These are phyloP conservation scores for Physcomitrium patens DNA, from an alignment of 225 moss, liverwort and hornwort genomes.

Conservation along the genomic window DNA sequence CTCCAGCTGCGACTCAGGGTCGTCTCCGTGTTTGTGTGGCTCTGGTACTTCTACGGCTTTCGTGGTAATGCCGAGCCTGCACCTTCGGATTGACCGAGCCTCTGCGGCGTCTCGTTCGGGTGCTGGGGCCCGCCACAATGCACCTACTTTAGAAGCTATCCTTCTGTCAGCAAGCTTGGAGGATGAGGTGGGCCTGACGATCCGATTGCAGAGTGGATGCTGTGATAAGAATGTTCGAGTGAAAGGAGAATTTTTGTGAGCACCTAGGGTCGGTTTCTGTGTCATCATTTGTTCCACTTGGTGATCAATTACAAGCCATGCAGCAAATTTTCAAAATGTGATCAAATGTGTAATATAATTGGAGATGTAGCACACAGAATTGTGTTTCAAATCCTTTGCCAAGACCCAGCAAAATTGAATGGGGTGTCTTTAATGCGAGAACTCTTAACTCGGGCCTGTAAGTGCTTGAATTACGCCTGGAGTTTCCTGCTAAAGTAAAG, in stretches of 20 bases:
- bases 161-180: too few relatives aligned
- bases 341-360: conserved; percentile 28
- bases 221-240: too few relatives aligned
- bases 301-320: too few relatives aligned
- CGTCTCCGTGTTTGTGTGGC: conserved; percentile 43
- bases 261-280: too few relatives aligned
- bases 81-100: background rate
- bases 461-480: conserved; percentile 34
- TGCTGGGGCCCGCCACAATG: too few relatives aligned
- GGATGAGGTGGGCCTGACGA: too few relatives aligned
- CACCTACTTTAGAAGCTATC: too few relatives aligned
- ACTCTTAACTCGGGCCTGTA: conserved; percentile 36
- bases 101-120: background rate
- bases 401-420: conserved; percentile 46
- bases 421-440: conserved; percentile 33
- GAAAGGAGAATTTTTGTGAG: too few relatives aligned
- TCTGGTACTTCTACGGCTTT: conserved; percentile 28
- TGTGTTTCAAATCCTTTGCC: conserved; percentile 39
- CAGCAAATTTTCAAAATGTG: too few relatives aligned
- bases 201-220: too few relatives aligned
- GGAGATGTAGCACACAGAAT: conserved; percentile 43
- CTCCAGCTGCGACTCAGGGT: conserved; percentile 15
- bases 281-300: too few relatives aligned
- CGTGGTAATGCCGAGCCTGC: conserved; percentile 30
- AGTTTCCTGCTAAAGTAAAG: too few relatives aligned